Evolutionary conservation across 352 stramenopile species (phyloP).

Genomic region (Phytophthora podocarpi): DNA sequence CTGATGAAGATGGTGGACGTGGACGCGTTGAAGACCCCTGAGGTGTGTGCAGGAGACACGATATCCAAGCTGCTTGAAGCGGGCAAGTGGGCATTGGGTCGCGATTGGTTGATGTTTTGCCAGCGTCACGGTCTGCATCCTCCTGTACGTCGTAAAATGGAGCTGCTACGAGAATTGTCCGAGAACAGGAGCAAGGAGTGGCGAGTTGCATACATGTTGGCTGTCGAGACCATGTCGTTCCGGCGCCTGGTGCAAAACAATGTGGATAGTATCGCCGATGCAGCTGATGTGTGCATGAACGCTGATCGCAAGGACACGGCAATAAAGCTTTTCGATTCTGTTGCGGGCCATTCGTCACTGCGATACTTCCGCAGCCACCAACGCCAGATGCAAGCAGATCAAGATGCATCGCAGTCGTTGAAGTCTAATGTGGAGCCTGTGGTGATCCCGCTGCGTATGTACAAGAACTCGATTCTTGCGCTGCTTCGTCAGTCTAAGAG

Average conservation of each 20-base stretch:
- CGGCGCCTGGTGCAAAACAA: slow-evolving; percentile 65
- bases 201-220: slow-evolving; percentile 77
- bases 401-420: slow-evolving; percentile 13
- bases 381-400: slow-evolving; percentile 19
- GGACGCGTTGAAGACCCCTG: slow-evolving; percentile 50
- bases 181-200: slow-evolving; percentile 56
- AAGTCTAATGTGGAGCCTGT: slow-evolving; percentile 18
- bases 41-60: slow-evolving; percentile 73
- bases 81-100: slow-evolving; percentile 51
- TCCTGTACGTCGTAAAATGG: slow-evolving; percentile 71
- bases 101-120: slow-evolving; percentile 60
- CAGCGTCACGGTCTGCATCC: slow-evolving; percentile 56
- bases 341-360: slow-evolving; percentile 49
- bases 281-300: slow-evolving; percentile 64
- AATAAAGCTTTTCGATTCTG: slow-evolving; percentile 65
- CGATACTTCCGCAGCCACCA: slow-evolving; percentile 31
- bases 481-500: slow-evolving; percentile 50
- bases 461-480: slow-evolving; percentile 63
- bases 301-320: slow-evolving; percentile 54
- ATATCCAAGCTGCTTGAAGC: slow-evolving; percentile 82
- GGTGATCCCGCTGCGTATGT: slow-evolving; percentile 64
- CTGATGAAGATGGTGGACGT: slow-evolving; percentile 61
- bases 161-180: slow-evolving; percentile 45
- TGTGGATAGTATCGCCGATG: slow-evolving; percentile 72
- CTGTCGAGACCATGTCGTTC: slow-evolving; percentile 74